Percentiles rank a stretch among this genome's conserved stretches.
phyloP scores from a whole-genome alignment of 768 basidiomycete species.

The Macrolepiota albuminosa region DNA sequence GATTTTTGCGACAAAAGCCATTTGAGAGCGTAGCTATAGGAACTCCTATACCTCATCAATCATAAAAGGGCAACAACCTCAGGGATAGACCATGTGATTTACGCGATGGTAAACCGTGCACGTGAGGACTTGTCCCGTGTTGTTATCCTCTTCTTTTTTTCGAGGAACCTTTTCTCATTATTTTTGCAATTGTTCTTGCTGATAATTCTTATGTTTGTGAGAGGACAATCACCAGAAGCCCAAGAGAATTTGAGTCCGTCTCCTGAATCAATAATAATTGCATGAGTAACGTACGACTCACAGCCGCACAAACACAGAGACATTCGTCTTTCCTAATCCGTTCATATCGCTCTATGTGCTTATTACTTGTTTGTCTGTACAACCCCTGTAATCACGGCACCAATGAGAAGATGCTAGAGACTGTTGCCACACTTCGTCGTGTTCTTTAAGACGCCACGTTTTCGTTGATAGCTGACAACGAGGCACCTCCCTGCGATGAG shows the following conservation, averaged over 20 bases:
- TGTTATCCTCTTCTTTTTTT: neutral
- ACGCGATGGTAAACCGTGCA: too few species aligned
- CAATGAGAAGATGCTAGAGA: too few species aligned
- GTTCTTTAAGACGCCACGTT: too few species aligned
- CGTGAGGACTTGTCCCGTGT: neutral
- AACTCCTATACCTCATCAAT: neutral
- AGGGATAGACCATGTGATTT: neutral
- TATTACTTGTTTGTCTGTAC: too few species aligned
- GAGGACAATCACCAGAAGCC: neutral
- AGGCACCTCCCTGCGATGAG: too few species aligned
- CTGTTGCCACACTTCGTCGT: too few species aligned
- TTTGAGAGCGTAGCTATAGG: neutral
- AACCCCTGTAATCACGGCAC: too few species aligned
- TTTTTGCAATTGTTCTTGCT: neutral
- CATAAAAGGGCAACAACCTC: neutral
- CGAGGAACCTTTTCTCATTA: too few species aligned
- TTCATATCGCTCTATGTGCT: too few species aligned
- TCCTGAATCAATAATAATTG: neutral
- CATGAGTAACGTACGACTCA: neutral
- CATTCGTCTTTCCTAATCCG: neutral
- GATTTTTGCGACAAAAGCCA: neutral
- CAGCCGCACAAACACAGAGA: too few species aligned
- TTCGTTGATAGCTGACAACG: too few species aligned
- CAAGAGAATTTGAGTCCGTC: neutral
- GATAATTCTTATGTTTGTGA: neutral